Evolutionary conservation across 352 stramenopile species (phyloP), one percentile per base, ranked within the genome.

Genomic region (Phytopythium litorale): DNA sequence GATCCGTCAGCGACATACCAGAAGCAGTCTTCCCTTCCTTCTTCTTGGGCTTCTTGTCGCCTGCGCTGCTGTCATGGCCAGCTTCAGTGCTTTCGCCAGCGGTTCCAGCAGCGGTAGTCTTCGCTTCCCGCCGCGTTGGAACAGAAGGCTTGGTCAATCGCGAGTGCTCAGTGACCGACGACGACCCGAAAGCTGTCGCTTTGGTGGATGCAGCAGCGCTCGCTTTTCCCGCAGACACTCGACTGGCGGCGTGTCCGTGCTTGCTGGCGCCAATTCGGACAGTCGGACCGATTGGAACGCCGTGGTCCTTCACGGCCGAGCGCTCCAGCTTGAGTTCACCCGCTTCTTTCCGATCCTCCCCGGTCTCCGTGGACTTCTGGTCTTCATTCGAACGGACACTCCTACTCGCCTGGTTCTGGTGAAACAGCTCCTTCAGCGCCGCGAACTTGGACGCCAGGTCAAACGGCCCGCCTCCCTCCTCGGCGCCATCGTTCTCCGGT

Each of bases 1-100:
- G 60, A 59, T 89, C 81, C 4, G 81, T 78, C 25, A 94, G 70
- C 15, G 86, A 92, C 18, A 89, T 68, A 11, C 81, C 79, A 21
- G 66, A 82, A 42, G 65, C 67, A 21, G 62, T 51, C 38, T 73
- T 81, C 46, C 76, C 50, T n/a, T 81, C 74, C 53, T 74, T 68
- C 63, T 70, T 75, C 38, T 60, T 73, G 5, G 30, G 49, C 50
- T 43, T 50, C 23, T 49, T 51, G 21, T 50, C 55, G 16, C 3
- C 13, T 37, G 55, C 25, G 9, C 23, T 2, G 11, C 16, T 4
- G 9, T 61, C 38, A 16, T 49, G 30, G 13, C 8, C 7, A 21
- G 28, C 43, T 32, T 19, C 19, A 18, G 1, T 54, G 48, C n/a
- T 57, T 21, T 57, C 19, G 25, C 18, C 28, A 11, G 21, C 19